Base-by-base conservation (phyloP, 2,329 filamentous ascomycete genomes). In the Colletotrichum liaoningense region DNA sequence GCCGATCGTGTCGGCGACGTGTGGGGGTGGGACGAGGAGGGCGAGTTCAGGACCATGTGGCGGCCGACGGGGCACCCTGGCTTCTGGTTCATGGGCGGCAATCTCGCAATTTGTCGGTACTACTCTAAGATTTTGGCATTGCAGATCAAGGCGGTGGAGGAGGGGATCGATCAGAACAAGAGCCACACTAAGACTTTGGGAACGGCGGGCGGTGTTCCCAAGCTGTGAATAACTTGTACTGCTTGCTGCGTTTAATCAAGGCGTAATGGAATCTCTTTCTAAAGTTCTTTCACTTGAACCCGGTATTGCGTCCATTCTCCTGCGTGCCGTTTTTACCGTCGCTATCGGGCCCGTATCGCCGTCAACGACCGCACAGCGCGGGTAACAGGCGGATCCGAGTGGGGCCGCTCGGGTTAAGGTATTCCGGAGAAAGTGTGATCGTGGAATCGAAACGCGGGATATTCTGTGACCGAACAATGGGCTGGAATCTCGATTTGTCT, bases 21-120 rank as follows among this genome's bases (percentile, higher is more conserved):
- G 55, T 87, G 86, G 83, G 85, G 85, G 55, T 78, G 88, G 69
- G 86, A 88, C 72, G 80, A 82, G 30, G 86, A 88, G 75, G 86
- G 86, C 16, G 86, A 88, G 76, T 75, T 87, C 63, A 77, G 77
- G 55, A 79, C 78, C 1, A 81, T 79, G 2, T 83, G 78, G 68
- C 70, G 78, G 64, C 75, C 80, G 70, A 83, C 76, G 3, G 82
- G 82, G 2, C 81, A 82, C 22, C 78, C 77, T 4, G 80, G 80
- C 35, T 76, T 84, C 35, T 84, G 82, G 82, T 77, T 83, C 65
- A 80, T 83, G 77, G 82, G 81, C 56, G 82, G 82, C 2, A 81
- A 77, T 72, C 77, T 84, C 52, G 80, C 79, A 8, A 76, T 79
- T 63, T 81, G 79, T 42, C 78, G 82, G 7, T 83, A 79, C 73